Base-by-base conservation (phyloP, 768 basidiomycete species). In the Austroboletus festivus region DNA sequence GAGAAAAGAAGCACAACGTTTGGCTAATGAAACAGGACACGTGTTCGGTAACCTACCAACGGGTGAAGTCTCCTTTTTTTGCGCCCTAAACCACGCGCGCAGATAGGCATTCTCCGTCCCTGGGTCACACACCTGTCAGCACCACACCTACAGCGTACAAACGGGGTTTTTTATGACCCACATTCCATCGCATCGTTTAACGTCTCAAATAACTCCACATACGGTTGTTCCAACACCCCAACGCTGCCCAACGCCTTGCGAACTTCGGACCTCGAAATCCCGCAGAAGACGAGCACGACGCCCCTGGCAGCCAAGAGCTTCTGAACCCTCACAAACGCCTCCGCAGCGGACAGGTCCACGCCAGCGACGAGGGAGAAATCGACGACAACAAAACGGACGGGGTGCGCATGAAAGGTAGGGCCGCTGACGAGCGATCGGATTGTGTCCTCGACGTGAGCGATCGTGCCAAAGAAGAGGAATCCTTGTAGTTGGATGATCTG, bases 61-160 rank as follows among this genome's bases (percentile, higher is more conserved):
- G 30, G 71, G 47, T 47, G 59, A 23, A 2, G 66, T 71, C 60
- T 87, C 82, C 19, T 75, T 63, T 58, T 85, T 85, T 60, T 81
- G 81, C 1, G 81, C 78, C 50, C 73, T 71, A 54, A 87, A 86
- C 87, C 86, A 89, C 8, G 87, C 84, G 45, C 79, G 80, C 52
- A 97, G 62, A 69, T 96, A 96, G 0, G 82, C 87, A 68, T 97
- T 97, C 70, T 97, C 93, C 0, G 91, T 94, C 93, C 93, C 89
- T 78, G 21, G 38, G 23, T 39, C 50, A 42, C 56, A 31, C 12
- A 20, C 18, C 38, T 12, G 37, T 52, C 34, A 54, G 52, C 41
- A 46, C 41, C 35, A 39, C 16, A 37, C 38, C 18, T 38, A 31
- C 2, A 41, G 35, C 39, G 35, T 15, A 24, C 34, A 46, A 18